A percentile compares a stretch with the other conserved stretches of the same genome.
phyloP scores from a whole-genome alignment of 2,329 filamentous ascomycete species.

The Pezicula rhizophila region DNA sequence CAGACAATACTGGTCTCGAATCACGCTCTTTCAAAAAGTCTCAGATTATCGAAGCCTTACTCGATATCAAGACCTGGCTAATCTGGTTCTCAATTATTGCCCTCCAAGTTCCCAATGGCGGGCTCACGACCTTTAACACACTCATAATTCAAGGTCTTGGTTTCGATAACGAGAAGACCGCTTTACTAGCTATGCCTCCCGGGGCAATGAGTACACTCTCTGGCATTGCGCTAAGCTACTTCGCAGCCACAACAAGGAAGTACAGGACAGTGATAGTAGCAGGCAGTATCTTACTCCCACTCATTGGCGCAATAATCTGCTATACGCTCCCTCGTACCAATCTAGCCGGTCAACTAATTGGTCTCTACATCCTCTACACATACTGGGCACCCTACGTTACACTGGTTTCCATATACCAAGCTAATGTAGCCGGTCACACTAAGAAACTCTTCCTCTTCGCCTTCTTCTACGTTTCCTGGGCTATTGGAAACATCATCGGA shows the following conservation, averaged over 20 bases:
- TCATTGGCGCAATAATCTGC: slow-evolving; percentile 27
- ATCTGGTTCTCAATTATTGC: slow-evolving; percentile 23
- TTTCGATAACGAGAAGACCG: slow-evolving; percentile 34
- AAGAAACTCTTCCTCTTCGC: slow-evolving; percentile 41
- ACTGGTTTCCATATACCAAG: slow-evolving; percentile 19
- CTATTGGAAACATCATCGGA: slow-evolving; percentile 4
- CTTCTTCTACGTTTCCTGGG: slow-evolving; percentile 32
- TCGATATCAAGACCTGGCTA: slow-evolving; percentile 32
- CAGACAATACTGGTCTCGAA: slow-evolving; percentile 8
- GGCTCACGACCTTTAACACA: slow-evolving; percentile 44
- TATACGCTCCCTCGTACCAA: slow-evolving; percentile 25
- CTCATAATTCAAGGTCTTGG: slow-evolving; percentile 29
- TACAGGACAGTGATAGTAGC: slow-evolving; percentile 22
- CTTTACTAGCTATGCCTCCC: slow-evolving; percentile 37
- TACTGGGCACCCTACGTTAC: slow-evolving; percentile 27
- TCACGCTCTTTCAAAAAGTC: slow-evolving; percentile 8
- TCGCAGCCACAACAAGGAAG: slow-evolving; percentile 2
- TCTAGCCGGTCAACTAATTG: slow-evolving; percentile 24
- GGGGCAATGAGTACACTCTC: slow-evolving; percentile 33
- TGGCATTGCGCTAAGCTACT: slow-evolving; percentile 5
- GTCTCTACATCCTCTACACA: slow-evolving; percentile 29
- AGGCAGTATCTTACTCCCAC: slow-evolving; percentile 24
- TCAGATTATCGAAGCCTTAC: slow-evolving; percentile 32
- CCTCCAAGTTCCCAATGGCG: slow-evolving; percentile 47
- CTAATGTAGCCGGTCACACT: slow-evolving; percentile 35